These are phyloP conservation scores for Aquilaria malaccensis DNA, from an alignment of 345 rosid species.

Conservation along the genomic window DNA sequence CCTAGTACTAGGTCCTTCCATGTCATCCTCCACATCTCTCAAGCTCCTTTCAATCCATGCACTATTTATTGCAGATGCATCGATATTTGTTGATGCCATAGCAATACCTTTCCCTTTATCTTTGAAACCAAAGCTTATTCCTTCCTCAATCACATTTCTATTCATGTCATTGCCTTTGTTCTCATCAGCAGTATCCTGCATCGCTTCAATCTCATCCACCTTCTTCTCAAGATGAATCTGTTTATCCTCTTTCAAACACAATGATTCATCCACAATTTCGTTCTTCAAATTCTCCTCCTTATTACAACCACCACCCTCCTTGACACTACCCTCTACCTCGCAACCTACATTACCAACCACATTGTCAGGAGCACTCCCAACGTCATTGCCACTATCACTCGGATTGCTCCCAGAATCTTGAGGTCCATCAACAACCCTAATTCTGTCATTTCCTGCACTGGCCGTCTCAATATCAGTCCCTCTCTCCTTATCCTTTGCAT, in stretches of 20 bases:
- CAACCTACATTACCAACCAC: constrained; percentile 14
- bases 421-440: constrained; percentile 25
- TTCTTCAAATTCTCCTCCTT: constrained; percentile 17
- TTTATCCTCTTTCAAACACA: constrained; percentile 25
- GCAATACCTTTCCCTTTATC: constrained; percentile 70
- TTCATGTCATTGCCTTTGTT: constrained; percentile 20
- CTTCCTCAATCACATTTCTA: constrained; percentile 21
- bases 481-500: constrained; percentile 19
- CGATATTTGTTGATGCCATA: constrained; percentile 21
- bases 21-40: constrained; percentile 41
- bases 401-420: constrained; percentile 23
- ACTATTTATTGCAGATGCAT: constrained; percentile 34
- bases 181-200: constrained; percentile 25
- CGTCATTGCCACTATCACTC: constrained; percentile 17
- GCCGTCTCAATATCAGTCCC: constrained; percentile 19
- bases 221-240: constrained; percentile 35
- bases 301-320: constrained; percentile 19
- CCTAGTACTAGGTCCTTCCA: constrained; percentile 72
- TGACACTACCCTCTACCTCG: constrained; percentile 22
- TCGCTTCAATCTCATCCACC: constrained; percentile 28
- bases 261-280: constrained; percentile 23
- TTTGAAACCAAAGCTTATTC: constrained; percentile 26
- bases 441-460: constrained; percentile 20
- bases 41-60: constrained; percentile 34
- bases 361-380: constrained; percentile 11